These are phyloP conservation scores for Aspergillus sergii DNA, from an alignment of 2,329 filamentous ascomycete genomes.

Conservation along the genomic window DNA sequence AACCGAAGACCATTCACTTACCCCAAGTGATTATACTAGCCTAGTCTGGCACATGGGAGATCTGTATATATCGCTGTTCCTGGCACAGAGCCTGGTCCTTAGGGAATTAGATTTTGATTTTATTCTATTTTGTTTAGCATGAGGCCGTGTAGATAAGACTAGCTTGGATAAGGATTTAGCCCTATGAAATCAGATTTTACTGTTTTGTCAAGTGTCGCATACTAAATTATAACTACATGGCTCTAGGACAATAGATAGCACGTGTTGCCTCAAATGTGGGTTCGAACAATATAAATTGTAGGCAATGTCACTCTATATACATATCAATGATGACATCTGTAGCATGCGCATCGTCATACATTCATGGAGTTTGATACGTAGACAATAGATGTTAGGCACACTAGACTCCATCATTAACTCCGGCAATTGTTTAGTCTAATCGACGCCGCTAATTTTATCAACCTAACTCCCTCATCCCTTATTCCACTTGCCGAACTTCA, in stretches of 20 bases:
- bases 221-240: background rate
- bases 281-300: background rate
- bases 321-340: background rate
- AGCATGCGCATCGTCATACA: background rate
- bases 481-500: slow-evolving; percentile 51
- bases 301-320: background rate
- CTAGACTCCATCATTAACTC: background rate
- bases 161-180: no score
- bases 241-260: background rate
- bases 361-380: background rate
- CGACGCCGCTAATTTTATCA: background rate
- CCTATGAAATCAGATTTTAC: no score
- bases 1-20: no score
- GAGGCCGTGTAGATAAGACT: no score
- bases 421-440: background rate
- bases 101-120: no score
- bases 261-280: background rate
- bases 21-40: no score
- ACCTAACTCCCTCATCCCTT: slow-evolving; percentile 34
- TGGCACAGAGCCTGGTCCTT: no score
- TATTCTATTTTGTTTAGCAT: no score
- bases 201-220: background rate
- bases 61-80: no score
- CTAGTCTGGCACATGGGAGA: no score
- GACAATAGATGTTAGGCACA: background rate